Conservation (phyloP, 768 basidiomycete species). For the Russula olivacea region DNA sequence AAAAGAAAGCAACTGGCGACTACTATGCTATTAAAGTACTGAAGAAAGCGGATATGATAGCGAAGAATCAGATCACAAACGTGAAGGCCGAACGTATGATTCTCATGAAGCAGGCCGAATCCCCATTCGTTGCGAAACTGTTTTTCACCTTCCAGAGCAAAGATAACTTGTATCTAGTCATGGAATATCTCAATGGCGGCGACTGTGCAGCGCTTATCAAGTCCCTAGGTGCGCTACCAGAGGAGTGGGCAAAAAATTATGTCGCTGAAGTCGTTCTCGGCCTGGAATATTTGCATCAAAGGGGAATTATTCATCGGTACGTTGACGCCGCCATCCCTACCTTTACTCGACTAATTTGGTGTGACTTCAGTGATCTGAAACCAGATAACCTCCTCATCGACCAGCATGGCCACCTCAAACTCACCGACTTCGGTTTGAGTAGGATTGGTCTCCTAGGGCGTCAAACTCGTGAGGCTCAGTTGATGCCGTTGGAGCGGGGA, state of each 20-base stretch:
- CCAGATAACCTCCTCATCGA: slow-evolving; percentile 98
- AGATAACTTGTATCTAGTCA: slow-evolving; percentile 96
- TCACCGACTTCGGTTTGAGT: slow-evolving; percentile 97
- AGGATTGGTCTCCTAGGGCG: slow-evolving; percentile 97
- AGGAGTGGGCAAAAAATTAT: slow-evolving; percentile 96
- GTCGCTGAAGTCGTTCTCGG: slow-evolving; percentile 95
- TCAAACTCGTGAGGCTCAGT: slow-evolving; percentile 68
- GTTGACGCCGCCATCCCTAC: slow-evolving; percentile 28
- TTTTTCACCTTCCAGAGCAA: slow-evolving; percentile 99
- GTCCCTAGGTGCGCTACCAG: slow-evolving; percentile 84
- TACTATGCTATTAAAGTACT: slow-evolving; percentile 99
- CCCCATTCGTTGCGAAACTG: slow-evolving; percentile 94
- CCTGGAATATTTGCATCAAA: slow-evolving; percentile 91
- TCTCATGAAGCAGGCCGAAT: slow-evolving; percentile 98
- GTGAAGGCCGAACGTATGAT: slow-evolving; percentile 99
- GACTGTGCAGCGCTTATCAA: slow-evolving; percentile 98
- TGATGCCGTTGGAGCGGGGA: slow-evolving; percentile 31
- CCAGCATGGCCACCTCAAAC: slow-evolving; percentile 91
- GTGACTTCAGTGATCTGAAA: slow-evolving; percentile 74
- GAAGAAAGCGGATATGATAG: slow-evolving; percentile 99
- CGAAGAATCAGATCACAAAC: slow-evolving; percentile 99
- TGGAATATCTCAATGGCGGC: slow-evolving; percentile 99
- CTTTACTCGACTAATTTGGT: slow-evolving; percentile 8
- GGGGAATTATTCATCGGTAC: slow-evolving; percentile 94
- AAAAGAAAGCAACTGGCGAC: slow-evolving; percentile 97